Evolutionary conservation across 768 basidiomycete species (phyloP).

Genomic region (Agrocybe pediades): DNA sequence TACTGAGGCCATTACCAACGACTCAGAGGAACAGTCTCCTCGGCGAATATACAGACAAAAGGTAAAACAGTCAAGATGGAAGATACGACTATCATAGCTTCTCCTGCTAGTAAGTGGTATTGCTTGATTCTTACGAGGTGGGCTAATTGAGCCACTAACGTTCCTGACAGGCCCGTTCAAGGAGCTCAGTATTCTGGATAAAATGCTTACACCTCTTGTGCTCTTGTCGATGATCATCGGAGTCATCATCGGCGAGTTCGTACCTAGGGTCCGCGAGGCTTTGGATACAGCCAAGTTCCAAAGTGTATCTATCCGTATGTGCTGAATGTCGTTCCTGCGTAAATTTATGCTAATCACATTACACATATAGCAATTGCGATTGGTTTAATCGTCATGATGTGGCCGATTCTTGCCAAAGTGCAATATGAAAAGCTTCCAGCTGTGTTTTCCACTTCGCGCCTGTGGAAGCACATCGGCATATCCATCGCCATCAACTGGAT

Average conservation of each 20-base stretch:
- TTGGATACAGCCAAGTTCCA: conserved; percentile 64
- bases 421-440: conserved; percentile 71
- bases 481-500: conserved; percentile 81
- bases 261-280: conserved; percentile 55
- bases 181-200: conserved; percentile 53
- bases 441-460: conserved; percentile 48
- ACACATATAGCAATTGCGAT: conserved; percentile 70
- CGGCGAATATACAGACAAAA: no score
- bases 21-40: no score
- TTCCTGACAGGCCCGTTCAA: conserved; percentile 34
- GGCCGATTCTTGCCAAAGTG: conserved; percentile 77
- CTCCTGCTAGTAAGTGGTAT: neutral
- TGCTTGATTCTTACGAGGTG: neutral
- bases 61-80: no score
- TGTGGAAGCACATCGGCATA: conserved; percentile 72
- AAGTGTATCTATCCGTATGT: conserved; percentile 79
- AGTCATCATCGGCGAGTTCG: conserved; percentile 73
- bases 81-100: no score
- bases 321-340: no score
- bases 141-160: neutral
- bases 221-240: conserved; percentile 76
- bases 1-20: no score
- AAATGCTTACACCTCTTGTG: conserved; percentile 65
- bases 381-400: conserved; percentile 87
- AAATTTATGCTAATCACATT: no score